Evolutionary conservation across 352 stramenopile genomes (phyloP).

Genomic region (Pythium phragmiticola): DNA sequence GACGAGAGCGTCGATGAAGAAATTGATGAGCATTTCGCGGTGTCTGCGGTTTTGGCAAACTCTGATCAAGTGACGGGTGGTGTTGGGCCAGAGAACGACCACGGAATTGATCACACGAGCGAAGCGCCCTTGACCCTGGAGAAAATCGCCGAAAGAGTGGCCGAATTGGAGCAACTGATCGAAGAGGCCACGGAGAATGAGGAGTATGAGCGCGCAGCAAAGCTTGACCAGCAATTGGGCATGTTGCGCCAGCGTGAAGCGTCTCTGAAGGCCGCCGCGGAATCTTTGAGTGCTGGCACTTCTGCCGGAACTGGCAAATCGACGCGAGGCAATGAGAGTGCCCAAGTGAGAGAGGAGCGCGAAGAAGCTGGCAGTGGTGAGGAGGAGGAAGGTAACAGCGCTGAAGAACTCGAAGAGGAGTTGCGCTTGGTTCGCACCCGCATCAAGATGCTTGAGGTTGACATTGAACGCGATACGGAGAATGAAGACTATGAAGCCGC

Average conservation of each 20-base stretch:
- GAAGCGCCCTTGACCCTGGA: constrained; percentile 41
- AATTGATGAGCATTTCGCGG: constrained; percentile 18
- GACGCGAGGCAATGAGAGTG: constrained; percentile 27
- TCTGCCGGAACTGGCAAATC: background rate
- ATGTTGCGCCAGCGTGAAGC: constrained; percentile 49
- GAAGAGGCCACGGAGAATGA: constrained; percentile 79
- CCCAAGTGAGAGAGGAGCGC: constrained; percentile 30
- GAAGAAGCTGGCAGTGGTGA: constrained; percentile 7
- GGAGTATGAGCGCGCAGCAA: constrained; percentile 77
- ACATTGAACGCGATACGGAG: constrained; percentile 67
- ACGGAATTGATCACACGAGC: constrained; percentile 26
- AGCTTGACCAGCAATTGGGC: constrained; percentile 74
- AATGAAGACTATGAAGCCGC: constrained; percentile 73
- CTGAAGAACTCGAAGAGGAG: constrained; percentile 32
- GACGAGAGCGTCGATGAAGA: constrained; percentile 50
- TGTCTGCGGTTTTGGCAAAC: background rate
- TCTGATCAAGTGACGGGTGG: constrained; percentile 10
- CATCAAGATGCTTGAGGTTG: constrained; percentile 55
- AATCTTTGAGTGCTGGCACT: background rate
- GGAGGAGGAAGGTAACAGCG: constrained; percentile 31
- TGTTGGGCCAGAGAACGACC: constrained; percentile 20
- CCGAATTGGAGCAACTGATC: constrained; percentile 63
- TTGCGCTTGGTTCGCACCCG: constrained; percentile 44
- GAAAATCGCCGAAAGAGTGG: constrained; percentile 58
- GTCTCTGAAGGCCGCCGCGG: constrained; percentile 33